Conservation (phyloP, 1,284 basidiomycete species). For the Papiliotrema flavescens region DNA sequence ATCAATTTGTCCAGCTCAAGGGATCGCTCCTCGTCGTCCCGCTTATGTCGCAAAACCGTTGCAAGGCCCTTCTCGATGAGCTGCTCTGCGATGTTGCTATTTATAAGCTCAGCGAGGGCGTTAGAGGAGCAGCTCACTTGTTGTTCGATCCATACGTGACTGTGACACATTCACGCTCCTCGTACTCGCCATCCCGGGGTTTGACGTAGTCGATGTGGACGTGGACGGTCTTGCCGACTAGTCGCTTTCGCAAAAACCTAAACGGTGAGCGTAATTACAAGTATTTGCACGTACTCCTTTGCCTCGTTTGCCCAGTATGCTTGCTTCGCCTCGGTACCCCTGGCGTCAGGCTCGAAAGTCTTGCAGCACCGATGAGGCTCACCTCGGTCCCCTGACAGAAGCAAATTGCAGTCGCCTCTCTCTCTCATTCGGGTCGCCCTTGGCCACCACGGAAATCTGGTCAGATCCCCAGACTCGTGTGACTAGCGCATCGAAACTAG, state of each 20-base stretch:
- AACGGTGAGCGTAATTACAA: not conserved
- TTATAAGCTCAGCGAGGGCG: conserved; percentile 1
- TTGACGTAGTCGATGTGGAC: conserved; percentile 82
- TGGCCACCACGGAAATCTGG: conserved; percentile 77
- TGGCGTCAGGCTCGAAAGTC: conserved; percentile 40
- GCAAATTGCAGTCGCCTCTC: conserved; percentile 85
- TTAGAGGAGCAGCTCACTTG: conserved; percentile 53
- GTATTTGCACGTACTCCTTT: conserved; percentile 55
- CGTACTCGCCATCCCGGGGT: conserved; percentile 88
- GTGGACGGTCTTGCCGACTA: conserved; percentile 86
- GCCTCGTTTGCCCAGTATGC: conserved; percentile 88
- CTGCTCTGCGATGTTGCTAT: conserved; percentile 84
- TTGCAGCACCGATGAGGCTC: conserved; percentile 20
- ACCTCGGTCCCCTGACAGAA: conserved; percentile 84
- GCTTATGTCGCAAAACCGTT: conserved; percentile 82
- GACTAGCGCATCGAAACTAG: conserved; percentile 77
- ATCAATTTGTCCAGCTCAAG: conserved; percentile 92
- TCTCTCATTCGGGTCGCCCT: conserved; percentile 58
- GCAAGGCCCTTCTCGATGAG: conserved; percentile 90
- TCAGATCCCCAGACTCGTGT: conserved; percentile 88
- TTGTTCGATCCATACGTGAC: conserved; percentile 76
- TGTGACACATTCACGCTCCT: conserved; percentile 86
- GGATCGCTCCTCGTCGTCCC: conserved; percentile 92
- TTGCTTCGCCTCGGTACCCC: conserved; percentile 80
- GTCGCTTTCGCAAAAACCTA: conserved; percentile 77